A percentile compares a stretch with the other conserved stretches of the same genome.
Evolutionary conservation across 495 filamentous ascomycete species (phyloP).

Genomic region (Thozetella sp.): DNA sequence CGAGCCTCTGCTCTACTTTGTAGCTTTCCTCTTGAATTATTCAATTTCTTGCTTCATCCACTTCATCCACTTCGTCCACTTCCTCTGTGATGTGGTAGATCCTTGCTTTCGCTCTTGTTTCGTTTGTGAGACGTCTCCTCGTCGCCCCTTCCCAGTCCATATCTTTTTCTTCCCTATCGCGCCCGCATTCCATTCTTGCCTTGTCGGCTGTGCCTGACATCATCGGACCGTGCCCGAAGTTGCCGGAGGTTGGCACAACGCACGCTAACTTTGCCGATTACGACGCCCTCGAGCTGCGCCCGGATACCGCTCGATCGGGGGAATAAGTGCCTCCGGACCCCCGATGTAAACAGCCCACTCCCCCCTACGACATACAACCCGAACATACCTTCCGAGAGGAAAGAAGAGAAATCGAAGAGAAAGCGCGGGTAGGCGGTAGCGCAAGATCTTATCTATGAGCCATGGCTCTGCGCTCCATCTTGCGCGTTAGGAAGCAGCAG

Average conservation of each 20-base stretch:
- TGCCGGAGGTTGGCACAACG: neutral
- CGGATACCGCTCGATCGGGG: neutral
- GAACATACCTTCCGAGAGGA: no score
- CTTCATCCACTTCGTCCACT: no score
- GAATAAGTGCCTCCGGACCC: neutral
- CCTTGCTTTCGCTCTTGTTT: no score
- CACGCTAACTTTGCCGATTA: neutral
- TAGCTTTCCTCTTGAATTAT: neutral
- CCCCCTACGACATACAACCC: neutral
- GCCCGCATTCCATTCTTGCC: no score
- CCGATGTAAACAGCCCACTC: neutral
- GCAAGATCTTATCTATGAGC: neutral
- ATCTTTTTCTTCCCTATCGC: no score
- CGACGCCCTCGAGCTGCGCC: neutral
- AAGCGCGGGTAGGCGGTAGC: no score
- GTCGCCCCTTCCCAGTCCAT: no score
- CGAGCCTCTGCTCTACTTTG: no score
- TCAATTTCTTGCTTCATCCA: neutral
- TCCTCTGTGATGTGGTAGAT: no score
- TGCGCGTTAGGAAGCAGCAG: slow-evolving; percentile 3
- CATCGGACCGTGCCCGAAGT: neutral
- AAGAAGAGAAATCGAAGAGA: no score
- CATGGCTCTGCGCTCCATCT: neutral
- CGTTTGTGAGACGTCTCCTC: no score
- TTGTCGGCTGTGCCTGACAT: neutral